Evolutionary conservation across 2,329 filamentous ascomycete genomes (phyloP).

Genomic region (Colletotrichum navitas): DNA sequence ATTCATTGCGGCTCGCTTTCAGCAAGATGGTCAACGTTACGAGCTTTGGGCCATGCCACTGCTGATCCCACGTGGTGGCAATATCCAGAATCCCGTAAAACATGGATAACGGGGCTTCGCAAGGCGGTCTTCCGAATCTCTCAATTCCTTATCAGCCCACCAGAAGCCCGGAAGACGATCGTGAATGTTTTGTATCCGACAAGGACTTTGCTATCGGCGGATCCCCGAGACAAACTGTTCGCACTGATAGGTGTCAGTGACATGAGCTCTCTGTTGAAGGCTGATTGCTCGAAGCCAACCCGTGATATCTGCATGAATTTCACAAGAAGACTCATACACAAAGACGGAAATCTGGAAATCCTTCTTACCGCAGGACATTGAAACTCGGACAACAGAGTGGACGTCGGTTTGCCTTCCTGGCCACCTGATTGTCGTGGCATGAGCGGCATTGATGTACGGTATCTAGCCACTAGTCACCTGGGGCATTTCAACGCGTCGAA

Average conservation of each 20-base stretch:
- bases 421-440: slow-evolving; percentile 1
- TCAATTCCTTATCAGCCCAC: background rate
- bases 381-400: background rate
- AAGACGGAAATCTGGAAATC: background rate
- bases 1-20: background rate
- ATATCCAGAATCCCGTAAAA: background rate
- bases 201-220: background rate
- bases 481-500: background rate
- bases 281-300: background rate
- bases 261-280: background rate
- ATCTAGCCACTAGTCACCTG: background rate
- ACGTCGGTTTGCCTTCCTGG: background rate
- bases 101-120: background rate
- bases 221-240: background rate
- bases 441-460: background rate
- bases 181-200: background rate
- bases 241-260: background rate
- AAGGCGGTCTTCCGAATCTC: background rate
- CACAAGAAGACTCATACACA: background rate
- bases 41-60: background rate
- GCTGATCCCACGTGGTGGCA: background rate
- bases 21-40: background rate
- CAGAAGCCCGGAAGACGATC: background rate
- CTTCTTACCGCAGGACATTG: background rate
- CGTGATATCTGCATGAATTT: background rate